phyloP scores from a whole-genome alignment of 352 stramenopile genomes.

The Pythium rhizo-oryzae region DNA sequence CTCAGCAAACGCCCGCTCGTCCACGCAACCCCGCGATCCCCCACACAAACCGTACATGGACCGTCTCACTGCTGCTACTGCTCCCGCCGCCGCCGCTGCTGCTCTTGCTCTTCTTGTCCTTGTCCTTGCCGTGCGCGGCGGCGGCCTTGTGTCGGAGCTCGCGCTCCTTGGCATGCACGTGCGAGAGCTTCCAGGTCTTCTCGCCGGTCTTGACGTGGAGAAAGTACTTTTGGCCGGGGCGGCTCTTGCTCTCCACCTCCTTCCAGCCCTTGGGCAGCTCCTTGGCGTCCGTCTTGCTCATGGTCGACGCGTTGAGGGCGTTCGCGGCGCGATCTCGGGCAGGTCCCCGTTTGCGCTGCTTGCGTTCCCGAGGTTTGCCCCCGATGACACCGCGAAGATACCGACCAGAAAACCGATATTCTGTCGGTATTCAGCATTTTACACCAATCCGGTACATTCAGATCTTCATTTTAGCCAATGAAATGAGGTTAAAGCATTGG shows the following conservation, averaged over 20 bases:
- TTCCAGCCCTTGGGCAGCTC: constrained; percentile 87
- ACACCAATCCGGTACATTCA: not conserved
- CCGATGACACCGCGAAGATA: not conserved
- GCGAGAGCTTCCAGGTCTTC: constrained; percentile 88
- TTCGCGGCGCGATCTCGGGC: too few relatives aligned
- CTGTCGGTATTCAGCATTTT: constrained; percentile 3
- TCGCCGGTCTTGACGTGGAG: constrained; percentile 82
- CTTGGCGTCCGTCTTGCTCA: constrained; percentile 44
- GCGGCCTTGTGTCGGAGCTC: constrained; percentile 63
- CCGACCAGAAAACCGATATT: constrained; percentile 18
- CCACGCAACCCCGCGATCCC: not conserved
- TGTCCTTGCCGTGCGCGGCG: constrained; percentile 24
- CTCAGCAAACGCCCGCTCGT: not conserved
- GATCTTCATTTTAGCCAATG: constrained; percentile 17
- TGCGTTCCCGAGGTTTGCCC: too few relatives aligned
- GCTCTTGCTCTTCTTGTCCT: constrained; percentile 26
- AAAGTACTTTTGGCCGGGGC: constrained; percentile 84
- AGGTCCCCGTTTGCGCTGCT: not conserved
- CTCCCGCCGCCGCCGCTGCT: not conserved
- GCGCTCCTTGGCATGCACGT: constrained; percentile 83
- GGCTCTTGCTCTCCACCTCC: constrained; percentile 87
- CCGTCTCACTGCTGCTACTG: constrained; percentile 36
- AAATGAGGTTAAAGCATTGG: constrained; percentile 29
- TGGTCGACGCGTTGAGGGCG: not conserved
- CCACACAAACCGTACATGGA: constrained; percentile 38